phyloP scores from a whole-genome alignment of 768 basidiomycete genomes.

The Suillus luteus region DNA sequence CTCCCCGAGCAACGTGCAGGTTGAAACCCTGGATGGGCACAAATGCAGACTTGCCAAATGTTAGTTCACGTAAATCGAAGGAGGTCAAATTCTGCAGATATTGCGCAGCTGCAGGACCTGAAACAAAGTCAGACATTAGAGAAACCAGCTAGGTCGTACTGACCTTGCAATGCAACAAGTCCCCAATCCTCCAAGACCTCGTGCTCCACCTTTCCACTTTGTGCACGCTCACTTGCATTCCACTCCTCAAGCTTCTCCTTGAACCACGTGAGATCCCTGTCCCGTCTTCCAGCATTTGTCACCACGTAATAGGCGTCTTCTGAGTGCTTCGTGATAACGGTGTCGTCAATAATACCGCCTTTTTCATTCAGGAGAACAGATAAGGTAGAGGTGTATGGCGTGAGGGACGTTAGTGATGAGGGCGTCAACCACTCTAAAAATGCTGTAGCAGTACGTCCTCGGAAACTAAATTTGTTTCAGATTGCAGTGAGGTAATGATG shows the following conservation, averaged over 20 bases:
- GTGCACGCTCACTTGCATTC: conserved; percentile 60
- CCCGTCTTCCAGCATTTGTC: conserved; percentile 90
- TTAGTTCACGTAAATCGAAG: conserved; percentile 70
- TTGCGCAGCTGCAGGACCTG: conserved; percentile 80
- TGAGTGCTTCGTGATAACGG: conserved; percentile 85
- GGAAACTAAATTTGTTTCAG: conserved; percentile 56
- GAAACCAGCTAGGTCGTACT: conserved; percentile 14
- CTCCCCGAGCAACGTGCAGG: conserved; percentile 88
- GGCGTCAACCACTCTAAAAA: conserved; percentile 94
- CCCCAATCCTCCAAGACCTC: conserved; percentile 86
- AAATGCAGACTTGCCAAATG: conserved; percentile 85
- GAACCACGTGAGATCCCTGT: conserved; percentile 83
- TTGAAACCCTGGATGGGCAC: conserved; percentile 62
- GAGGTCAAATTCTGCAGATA: conserved; percentile 78
- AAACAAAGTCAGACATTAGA: conserved; percentile 4
- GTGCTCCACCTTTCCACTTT: conserved; percentile 68
- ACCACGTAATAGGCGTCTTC: conserved; percentile 88
- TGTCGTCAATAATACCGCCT: conserved; percentile 97
- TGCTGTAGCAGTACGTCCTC: conserved; percentile 69
- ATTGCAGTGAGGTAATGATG: not conserved
- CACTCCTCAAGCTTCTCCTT: conserved; percentile 66
- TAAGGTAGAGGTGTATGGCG: conserved; percentile 77
- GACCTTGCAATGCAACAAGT: conserved; percentile 87
- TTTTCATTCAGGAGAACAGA: conserved; percentile 85
- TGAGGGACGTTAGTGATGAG: conserved; percentile 69